phyloP scores from a whole-genome alignment of 2,329 filamentous ascomycete species.

The Hymenoscyphus scutula region DNA sequence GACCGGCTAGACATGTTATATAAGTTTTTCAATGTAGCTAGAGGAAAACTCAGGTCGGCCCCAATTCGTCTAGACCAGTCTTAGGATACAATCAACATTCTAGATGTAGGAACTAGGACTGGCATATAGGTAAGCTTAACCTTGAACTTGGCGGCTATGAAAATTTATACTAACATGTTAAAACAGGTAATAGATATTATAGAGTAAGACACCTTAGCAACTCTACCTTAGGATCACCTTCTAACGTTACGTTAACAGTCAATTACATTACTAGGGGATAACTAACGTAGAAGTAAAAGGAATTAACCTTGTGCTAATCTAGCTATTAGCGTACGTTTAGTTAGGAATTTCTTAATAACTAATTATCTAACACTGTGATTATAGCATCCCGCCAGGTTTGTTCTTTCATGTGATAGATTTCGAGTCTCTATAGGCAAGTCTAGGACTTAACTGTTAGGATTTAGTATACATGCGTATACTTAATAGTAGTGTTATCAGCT shows the following conservation, averaged over 20 bases:
- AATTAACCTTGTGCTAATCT: slow-evolving; percentile 58
- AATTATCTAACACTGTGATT: too few species aligned
- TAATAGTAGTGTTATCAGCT: too few species aligned
- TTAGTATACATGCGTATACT: slow-evolving; percentile 82
- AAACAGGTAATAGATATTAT: slow-evolving; percentile 70
- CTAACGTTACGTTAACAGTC: background rate
- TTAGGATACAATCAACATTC: slow-evolving; percentile 42
- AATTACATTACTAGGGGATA: background rate
- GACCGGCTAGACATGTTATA: slow-evolving; percentile 81
- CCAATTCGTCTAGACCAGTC: slow-evolving; percentile 32
- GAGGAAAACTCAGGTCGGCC: slow-evolving; percentile 47
- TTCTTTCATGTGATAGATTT: slow-evolving; percentile 72
- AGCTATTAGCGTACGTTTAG: slow-evolving; percentile 48
- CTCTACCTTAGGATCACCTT: too few species aligned
- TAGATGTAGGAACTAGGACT: slow-evolving; percentile 79
- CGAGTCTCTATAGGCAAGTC: slow-evolving; percentile 65
- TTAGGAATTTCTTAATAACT: too few species aligned
- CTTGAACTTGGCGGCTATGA: too few species aligned
- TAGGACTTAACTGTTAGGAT: slow-evolving; percentile 52
- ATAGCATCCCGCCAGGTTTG: slow-evolving; percentile 68
- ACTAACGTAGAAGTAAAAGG: slow-evolving; percentile 52
- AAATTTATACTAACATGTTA: background rate
- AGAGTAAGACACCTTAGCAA: slow-evolving; percentile 52
- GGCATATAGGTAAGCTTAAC: slow-evolving; percentile 66
- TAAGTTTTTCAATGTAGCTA: slow-evolving; percentile 68